These are phyloP conservation scores for Nematocida sp. DNA, from an alignment of 371 early-diverging fungal genomes.

Conservation along the genomic window DNA sequence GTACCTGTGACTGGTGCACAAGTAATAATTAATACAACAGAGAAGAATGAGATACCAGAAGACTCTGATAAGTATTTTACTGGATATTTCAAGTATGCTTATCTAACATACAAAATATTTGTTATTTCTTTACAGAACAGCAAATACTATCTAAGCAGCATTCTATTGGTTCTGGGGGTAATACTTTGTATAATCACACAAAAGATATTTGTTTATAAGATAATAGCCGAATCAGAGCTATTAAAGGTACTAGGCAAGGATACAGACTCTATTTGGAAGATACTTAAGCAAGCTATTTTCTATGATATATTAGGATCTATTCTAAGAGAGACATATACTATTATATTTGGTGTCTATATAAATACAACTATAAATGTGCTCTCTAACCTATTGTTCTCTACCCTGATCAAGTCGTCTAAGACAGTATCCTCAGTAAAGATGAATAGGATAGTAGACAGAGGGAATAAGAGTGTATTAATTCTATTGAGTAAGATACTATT, in stretches of 20 bases:
- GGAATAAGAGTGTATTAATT: neutral
- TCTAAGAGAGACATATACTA: slow-evolving; percentile 10
- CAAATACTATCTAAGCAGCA: neutral
- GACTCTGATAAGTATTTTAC: too few species aligned
- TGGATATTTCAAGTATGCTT: too few species aligned
- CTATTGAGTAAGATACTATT: slow-evolving; percentile 17
- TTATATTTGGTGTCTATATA: slow-evolving; percentile 13
- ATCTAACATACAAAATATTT: neutral
- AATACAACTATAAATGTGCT: slow-evolving; percentile 3
- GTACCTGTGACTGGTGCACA: too few species aligned
- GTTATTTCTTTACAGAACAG: neutral
- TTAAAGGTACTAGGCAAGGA: neutral
- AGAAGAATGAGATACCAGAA: too few species aligned
- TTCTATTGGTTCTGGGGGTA: too few species aligned
- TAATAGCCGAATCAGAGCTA: neutral
- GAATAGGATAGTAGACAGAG: slow-evolving; percentile 30
- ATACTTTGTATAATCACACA: too few species aligned
- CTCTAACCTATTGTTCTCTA: neutral
- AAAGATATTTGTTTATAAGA: too few species aligned
- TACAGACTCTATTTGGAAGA: neutral
- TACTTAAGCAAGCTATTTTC: neutral
- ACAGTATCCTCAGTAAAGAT: neutral
- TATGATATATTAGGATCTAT: neutral
- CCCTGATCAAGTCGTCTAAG: neutral
- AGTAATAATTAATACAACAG: too few species aligned